Evolutionary conservation across 805 yeast genomes (phyloP).

Genomic region (Candida wancherniae): DNA sequence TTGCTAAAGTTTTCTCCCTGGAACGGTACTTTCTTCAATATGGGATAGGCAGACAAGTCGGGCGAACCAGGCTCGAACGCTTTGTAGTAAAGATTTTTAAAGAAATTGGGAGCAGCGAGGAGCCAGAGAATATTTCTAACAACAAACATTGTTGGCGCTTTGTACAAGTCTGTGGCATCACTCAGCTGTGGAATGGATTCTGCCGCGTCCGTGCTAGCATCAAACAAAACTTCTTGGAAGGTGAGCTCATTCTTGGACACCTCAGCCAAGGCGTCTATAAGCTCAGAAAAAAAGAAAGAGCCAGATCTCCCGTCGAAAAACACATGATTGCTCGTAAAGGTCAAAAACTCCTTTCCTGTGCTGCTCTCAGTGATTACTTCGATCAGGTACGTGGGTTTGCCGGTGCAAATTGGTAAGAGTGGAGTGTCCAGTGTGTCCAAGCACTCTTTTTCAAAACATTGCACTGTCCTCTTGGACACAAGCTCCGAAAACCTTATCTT

Average conservation of each 20-base stretch:
- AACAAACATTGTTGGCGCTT: slow-evolving; percentile 1
- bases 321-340: slow-evolving; percentile 12
- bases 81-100: slow-evolving; percentile 3
- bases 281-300: slow-evolving; percentile 10
- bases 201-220: slow-evolving; percentile 1
- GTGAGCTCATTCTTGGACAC: background rate
- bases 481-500: slow-evolving; percentile 8
- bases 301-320: slow-evolving; percentile 14
- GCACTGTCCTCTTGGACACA: slow-evolving; percentile 4
- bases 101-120: slow-evolving; percentile 2
- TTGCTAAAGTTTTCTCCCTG: slow-evolving; percentile 3
- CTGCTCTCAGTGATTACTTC: slow-evolving; percentile 1
- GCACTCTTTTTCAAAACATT: slow-evolving; percentile 2
- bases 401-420: slow-evolving; percentile 7
- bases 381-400: slow-evolving; percentile 9
- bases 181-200: slow-evolving; percentile 1
- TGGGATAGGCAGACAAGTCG: slow-evolving; percentile 8
- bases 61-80: slow-evolving; percentile 3
- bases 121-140: slow-evolving; percentile 1
- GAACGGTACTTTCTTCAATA: slow-evolving; percentile 7
- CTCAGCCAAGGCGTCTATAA: slow-evolving; percentile 2
- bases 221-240: slow-evolving; percentile 6
- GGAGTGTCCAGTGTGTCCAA: slow-evolving; percentile 3
- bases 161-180: slow-evolving; percentile 5
- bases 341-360: slow-evolving; percentile 6